Evolutionary conservation across 2,329 filamentous ascomycete species (phyloP).

Genomic region (Sporothrix humicola): DNA sequence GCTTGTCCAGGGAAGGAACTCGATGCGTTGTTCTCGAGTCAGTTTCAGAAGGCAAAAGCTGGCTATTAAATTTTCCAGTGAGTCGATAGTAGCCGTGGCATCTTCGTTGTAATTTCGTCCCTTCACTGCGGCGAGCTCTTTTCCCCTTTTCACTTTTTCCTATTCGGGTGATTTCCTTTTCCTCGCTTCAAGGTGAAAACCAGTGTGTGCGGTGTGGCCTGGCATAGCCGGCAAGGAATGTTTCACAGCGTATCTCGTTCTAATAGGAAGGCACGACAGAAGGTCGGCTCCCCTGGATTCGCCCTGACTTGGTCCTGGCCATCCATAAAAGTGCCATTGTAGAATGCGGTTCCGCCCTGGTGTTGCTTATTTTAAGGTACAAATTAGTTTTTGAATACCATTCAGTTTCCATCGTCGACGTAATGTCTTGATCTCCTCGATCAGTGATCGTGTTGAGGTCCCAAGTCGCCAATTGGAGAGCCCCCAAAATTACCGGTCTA

Average conservation of each 20-base stretch:
- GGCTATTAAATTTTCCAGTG: too few relatives aligned
- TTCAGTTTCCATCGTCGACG: not conserved
- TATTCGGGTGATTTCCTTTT: not conserved
- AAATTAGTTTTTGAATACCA: too few relatives aligned
- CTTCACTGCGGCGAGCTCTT: not conserved
- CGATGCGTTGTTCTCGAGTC: not conserved
- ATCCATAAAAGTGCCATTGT: too few relatives aligned
- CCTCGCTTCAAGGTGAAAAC: not conserved
- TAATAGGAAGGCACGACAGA: constrained; percentile 7
- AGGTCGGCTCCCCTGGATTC: not conserved
- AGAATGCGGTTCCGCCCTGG: not conserved
- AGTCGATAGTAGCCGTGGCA: not conserved
- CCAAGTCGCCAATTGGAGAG: constrained; percentile 10
- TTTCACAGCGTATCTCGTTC: not conserved
- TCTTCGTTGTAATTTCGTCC: constrained; percentile 8
- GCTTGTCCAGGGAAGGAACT: constrained; percentile 15
- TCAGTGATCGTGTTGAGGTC: too few relatives aligned
- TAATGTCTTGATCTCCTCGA: not conserved
- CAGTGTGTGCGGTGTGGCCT: too few relatives aligned
- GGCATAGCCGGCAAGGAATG: not conserved
- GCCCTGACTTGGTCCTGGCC: not conserved
- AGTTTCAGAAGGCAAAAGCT: not conserved
- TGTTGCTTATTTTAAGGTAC: not conserved
- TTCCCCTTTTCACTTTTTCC: constrained; percentile 1
- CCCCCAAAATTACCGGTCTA: not conserved